Base-by-base conservation (phyloP, 768 basidiomycete genomes). In the Naematelia encephala region DNA sequence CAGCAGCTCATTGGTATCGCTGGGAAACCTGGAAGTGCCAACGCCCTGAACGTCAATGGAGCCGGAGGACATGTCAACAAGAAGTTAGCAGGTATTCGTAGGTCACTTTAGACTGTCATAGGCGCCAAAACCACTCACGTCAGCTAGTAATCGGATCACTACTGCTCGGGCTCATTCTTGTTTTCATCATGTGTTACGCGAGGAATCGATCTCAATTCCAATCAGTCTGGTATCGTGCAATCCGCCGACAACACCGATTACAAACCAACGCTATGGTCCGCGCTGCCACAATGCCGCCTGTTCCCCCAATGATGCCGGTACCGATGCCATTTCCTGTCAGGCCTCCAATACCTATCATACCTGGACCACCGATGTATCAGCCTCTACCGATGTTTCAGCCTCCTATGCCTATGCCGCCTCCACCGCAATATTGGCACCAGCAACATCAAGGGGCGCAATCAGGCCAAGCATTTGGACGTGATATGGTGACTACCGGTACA, bases 81-180 rank as follows among this genome's bases (percentile, higher is more conserved):
- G 54, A 68, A 54, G 59, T 58, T 64, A 27, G 71, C 63, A 28
- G 75, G 70, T 12, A 73, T 72, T 25, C 47, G 66, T 67, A 47
- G 61, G 69, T 67, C 0, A 5, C 51, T 12, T n/a, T 19, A 19
- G 27, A 27, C 4, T 0, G 5, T 12, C 34, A 46, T 54, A 23
- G 28, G 27, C 21, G 29, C 34, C 25, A 5, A 16, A 8, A 21
- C 21, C 11, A 23, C 22, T 22, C 23, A 3, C 19, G 13, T 5
- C 42, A 23, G 19, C 14, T 49, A 67, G 82, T 91, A 45, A 74
- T 93, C 44, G 80, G 82, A 28, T 86, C 86, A 23, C 84, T 94
- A 69, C 73, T 90, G 42, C 88, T 87, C 0, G 81, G 89, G 25
- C 81, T 87, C 25, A 86, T 93, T 79, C 84, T 90, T 34, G 80